These are phyloP conservation scores for Backusella macrospora DNA, from an alignment of 192 early-diverging fungal species.

Conservation along the genomic window DNA sequence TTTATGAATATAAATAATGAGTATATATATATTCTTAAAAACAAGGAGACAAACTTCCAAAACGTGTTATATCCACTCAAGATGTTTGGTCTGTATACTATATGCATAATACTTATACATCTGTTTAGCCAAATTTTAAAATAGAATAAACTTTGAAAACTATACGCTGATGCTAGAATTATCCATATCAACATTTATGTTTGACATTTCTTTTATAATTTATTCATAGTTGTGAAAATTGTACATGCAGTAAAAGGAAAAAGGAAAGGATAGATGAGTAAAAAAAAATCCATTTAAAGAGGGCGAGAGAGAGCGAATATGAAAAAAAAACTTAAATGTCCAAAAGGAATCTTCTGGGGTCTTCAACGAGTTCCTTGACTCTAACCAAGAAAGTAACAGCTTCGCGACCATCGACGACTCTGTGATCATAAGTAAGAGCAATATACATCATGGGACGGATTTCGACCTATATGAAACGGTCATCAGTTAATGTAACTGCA, in stretches of 20 bases:
- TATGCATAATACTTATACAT: no score
- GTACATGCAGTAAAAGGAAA: slow-evolving; percentile 1
- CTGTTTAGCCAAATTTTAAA: no score
- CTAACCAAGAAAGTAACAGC: slow-evolving; percentile 98
- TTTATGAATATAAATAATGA: no score
- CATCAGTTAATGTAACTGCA: not conserved
- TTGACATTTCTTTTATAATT: slow-evolving; percentile 1
- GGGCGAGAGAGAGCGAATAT: not conserved
- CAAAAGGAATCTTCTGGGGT: slow-evolving; percentile 89
- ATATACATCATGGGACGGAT: slow-evolving; percentile 97
- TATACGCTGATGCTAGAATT: no score
- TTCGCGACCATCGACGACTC: slow-evolving; percentile 98
- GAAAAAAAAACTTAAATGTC: slow-evolving; percentile 65
- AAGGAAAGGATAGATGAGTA: slow-evolving; percentile 13
- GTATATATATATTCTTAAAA: no score
- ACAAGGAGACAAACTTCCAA: no score
- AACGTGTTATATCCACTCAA: no score
- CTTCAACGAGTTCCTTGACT: slow-evolving; percentile 96
- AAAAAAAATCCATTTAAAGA: not conserved
- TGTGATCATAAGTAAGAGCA: slow-evolving; percentile 98
- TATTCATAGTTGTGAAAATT: slow-evolving; percentile 9
- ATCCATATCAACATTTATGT: not conserved
- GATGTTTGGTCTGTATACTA: no score
- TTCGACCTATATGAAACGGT: slow-evolving; percentile 45
- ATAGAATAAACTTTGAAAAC: no score